phyloP scores from a whole-genome alignment of 331 rosid genomes.

The Pyrus hybrid region DNA sequence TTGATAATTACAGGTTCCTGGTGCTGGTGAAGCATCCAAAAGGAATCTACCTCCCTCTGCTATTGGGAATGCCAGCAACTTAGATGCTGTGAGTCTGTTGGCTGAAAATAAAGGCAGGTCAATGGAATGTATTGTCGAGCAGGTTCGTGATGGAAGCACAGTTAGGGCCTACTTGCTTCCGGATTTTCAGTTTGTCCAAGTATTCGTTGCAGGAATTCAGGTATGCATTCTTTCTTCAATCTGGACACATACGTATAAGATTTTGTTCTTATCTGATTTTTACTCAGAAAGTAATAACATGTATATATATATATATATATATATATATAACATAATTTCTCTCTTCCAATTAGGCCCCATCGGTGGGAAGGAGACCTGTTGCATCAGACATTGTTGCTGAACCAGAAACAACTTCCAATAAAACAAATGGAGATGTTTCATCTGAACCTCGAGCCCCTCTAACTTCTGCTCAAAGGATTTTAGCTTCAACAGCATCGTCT shows the following conservation, averaged over 20 bases:
- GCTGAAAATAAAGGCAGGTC: constrained; percentile 75
- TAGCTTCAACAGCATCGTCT: constrained; percentile 47
- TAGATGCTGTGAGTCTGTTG: constrained; percentile 75
- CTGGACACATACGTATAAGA: not conserved
- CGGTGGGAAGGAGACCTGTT: constrained; percentile 68
- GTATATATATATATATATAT: no score
- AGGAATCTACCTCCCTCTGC: constrained; percentile 91
- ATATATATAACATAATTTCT: constrained; percentile 17
- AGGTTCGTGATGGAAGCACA: constrained; percentile 95
- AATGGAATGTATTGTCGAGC: constrained; percentile 88
- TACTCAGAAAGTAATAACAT: not conserved
- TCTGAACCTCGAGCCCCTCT: constrained; percentile 60
- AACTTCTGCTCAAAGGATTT: constrained; percentile 87
- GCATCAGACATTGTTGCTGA: constrained; percentile 44
- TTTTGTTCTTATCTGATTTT: not conserved
- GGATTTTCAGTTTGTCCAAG: constrained; percentile 96
- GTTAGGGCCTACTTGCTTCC: constrained; percentile 85
- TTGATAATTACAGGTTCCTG: constrained; percentile 56
- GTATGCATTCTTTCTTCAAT: constrained; percentile 19
- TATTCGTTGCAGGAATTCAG: constrained; percentile 92
- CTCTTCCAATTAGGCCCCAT: constrained; percentile 53
- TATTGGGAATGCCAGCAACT: constrained; percentile 77
- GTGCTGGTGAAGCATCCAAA: constrained; percentile 71
- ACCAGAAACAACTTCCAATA: constrained; percentile 39
- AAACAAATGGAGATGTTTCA: constrained; percentile 48